Evolutionary conservation across 2,329 filamentous ascomycete genomes (phyloP), one percentile per base, ranked within the genome.

Genomic region (Arthroderma sp.): DNA sequence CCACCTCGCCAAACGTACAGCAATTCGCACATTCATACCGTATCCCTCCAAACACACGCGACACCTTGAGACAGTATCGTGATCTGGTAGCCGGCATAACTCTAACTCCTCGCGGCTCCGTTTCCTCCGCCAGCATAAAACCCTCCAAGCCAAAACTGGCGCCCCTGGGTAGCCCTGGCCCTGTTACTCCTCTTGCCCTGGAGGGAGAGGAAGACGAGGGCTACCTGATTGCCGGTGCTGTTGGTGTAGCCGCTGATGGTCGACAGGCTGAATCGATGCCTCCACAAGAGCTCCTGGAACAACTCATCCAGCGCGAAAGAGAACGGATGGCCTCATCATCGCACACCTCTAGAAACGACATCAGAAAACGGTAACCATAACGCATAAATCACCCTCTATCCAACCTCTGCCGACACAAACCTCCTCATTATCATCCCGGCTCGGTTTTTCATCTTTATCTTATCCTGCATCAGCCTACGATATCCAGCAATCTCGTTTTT

Each of bases 71-170:
- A 45, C 66, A 68, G 43, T 68, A 67, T 46, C 60, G 65, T 4
- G 66, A 69, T n/a, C 53, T 67, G 15, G 53, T 67, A 7, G 62
- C 67, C 8, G 56, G 59, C 8, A 52, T 59, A 10, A 51, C 57
- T 28, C 44, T 62, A 5, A 55, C 61, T 1, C 58, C 59, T 37
- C 55, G 54, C 22, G 49, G 58, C 38, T 49, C 60, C 47, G 48
- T 53, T 40, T 44, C 52, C 48, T 32, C 56, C 46, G 29, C 52
- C 47, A 29, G 55, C 49, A 37, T 55, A 53, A 54, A 61, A 53
- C 67, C 67, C n/a, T 61, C 62, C 7, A 64, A 66, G 10, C 67
- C 67, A 5, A 62, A 66, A 4, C 52, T 70, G 10, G 64, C 67
- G 39, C 67, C 67, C 15, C 56, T 69, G 7, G 59, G 61, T 32